Evolutionary conservation across 768 basidiomycete species (phyloP).

Genomic region (Lactarius sp.): DNA sequence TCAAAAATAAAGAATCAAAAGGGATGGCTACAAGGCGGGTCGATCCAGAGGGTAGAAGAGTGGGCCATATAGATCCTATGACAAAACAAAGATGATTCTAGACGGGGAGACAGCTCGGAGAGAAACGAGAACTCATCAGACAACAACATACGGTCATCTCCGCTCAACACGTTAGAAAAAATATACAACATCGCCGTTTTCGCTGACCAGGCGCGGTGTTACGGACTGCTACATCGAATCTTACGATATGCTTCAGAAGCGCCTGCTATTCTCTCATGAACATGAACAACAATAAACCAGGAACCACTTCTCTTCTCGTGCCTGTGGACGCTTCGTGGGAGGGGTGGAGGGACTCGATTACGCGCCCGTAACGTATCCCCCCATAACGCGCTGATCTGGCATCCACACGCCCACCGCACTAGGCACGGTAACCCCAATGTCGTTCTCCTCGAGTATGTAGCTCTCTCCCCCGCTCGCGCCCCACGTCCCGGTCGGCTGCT

Average conservation of each 20-base stretch:
- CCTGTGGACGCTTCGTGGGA: too few species aligned
- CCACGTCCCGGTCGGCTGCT: slow-evolving; percentile 50
- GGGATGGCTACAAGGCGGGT: not conserved
- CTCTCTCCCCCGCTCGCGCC: slow-evolving; percentile 55
- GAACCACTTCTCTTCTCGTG: too few species aligned
- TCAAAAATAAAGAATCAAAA: not conserved
- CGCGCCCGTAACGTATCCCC: slow-evolving; percentile 9
- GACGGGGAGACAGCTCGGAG: too few species aligned
- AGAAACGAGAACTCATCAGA: not conserved
- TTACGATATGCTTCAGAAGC: too few species aligned
- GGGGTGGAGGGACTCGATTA: not conserved
- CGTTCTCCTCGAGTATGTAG: slow-evolving; percentile 67
- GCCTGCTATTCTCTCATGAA: too few species aligned
- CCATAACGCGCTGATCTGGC: slow-evolving; percentile 17
- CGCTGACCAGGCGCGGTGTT: too few species aligned
- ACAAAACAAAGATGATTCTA: not conserved
- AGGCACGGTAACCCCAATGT: slow-evolving; percentile 26
- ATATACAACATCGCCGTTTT: too few species aligned
- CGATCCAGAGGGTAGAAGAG: not conserved
- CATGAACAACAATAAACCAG: not conserved
- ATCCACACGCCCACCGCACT: slow-evolving; percentile 17
- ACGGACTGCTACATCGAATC: too few species aligned
- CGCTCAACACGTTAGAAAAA: too few species aligned
- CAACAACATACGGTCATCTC: too few species aligned
- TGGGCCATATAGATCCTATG: not conserved